These are phyloP conservation scores for Annona cherimola DNA, from an alignment of 164 flowering plant genomes.

Conservation along the genomic window DNA sequence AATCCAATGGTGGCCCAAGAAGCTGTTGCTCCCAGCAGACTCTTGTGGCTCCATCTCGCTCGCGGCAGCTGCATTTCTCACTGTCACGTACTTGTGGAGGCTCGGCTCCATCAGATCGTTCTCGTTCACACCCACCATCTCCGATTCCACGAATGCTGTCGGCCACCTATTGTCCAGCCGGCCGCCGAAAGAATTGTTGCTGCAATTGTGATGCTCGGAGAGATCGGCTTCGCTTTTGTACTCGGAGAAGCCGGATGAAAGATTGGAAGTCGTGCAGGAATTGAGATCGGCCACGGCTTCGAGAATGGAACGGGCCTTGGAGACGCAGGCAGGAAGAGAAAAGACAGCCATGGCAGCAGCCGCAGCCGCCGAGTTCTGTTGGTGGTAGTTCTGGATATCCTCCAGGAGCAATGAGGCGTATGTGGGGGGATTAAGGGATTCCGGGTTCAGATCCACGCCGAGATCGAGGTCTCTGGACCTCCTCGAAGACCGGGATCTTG, in stretches of 20 bases:
- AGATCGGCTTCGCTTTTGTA: too few species aligned
- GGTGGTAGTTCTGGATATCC: slow-evolving; percentile 88
- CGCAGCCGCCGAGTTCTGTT: slow-evolving; percentile 39
- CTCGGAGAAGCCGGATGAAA: too few species aligned
- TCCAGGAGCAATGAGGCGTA: slow-evolving; percentile 47
- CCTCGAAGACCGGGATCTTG: slow-evolving; percentile 43
- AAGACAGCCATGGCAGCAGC: too few species aligned
- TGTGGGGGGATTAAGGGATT: slow-evolving; percentile 45
- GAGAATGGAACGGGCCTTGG: slow-evolving; percentile 83
- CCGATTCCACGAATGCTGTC: too few species aligned
- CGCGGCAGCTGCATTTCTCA: slow-evolving; percentile 42
- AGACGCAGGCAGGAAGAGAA: slow-evolving; percentile 68
- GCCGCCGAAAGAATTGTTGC: too few species aligned
- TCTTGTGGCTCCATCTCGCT: slow-evolving; percentile 57
- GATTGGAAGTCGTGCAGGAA: too few species aligned
- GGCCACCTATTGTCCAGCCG: too few species aligned
- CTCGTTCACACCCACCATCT: too few species aligned
- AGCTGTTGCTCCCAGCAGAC: slow-evolving; percentile 85
- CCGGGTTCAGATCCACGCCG: slow-evolving; percentile 37
- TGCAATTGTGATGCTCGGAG: too few species aligned
- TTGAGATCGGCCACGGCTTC: slow-evolving; percentile 93
- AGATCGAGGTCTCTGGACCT: slow-evolving; percentile 49
- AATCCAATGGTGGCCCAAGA: slow-evolving; percentile 40
- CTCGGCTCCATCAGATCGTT: too few species aligned
- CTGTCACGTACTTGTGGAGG: slow-evolving; percentile 85